Conservation (phyloP, 2,329 filamentous ascomycete genomes). For the Leptographium procerum region DNA sequence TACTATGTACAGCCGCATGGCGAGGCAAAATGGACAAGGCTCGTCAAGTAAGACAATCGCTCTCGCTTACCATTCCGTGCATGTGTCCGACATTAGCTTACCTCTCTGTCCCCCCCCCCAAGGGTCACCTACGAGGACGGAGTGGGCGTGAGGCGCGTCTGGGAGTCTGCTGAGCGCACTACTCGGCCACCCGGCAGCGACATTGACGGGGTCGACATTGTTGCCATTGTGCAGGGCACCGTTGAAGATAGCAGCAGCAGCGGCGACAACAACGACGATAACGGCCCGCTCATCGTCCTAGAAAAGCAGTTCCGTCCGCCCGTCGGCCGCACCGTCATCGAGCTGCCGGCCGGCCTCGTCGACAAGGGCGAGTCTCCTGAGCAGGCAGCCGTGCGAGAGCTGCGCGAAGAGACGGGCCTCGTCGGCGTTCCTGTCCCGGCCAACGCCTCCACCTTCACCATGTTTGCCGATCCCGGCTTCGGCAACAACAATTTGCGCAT, state of each 20-base stretch:
- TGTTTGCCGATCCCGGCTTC: slow-evolving; percentile 44
- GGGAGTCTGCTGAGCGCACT: slow-evolving; percentile 63
- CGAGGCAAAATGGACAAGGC: slow-evolving; percentile 49
- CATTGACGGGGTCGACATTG: slow-evolving; percentile 63
- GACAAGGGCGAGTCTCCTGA: slow-evolving; percentile 52
- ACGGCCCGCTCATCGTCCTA: slow-evolving; percentile 32
- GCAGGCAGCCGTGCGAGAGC: slow-evolving; percentile 49
- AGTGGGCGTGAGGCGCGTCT: slow-evolving; percentile 45
- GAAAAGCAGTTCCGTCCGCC: slow-evolving; percentile 59
- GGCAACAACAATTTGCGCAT: slow-evolving; percentile 57
- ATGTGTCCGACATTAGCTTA: background rate
- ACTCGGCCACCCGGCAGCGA: slow-evolving; percentile 44
- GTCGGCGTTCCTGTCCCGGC: slow-evolving; percentile 35
- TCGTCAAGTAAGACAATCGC: slow-evolving; percentile 36
- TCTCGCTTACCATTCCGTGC: background rate
- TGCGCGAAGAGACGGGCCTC: slow-evolving; percentile 58
- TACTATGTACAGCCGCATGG: slow-evolving; percentile 27
- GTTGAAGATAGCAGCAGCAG: too few species aligned
- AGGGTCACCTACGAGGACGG: slow-evolving; percentile 54
- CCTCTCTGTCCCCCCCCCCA: background rate
- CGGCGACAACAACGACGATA: slow-evolving; percentile 29
- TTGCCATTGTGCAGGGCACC: slow-evolving; percentile 50
- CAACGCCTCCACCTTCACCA: background rate
- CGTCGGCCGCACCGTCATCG: slow-evolving; percentile 46
- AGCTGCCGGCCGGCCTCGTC: slow-evolving; percentile 53